phyloP scores from a whole-genome alignment of 2,329 filamentous ascomycete species.

The Emmonsiellopsis sp. region DNA sequence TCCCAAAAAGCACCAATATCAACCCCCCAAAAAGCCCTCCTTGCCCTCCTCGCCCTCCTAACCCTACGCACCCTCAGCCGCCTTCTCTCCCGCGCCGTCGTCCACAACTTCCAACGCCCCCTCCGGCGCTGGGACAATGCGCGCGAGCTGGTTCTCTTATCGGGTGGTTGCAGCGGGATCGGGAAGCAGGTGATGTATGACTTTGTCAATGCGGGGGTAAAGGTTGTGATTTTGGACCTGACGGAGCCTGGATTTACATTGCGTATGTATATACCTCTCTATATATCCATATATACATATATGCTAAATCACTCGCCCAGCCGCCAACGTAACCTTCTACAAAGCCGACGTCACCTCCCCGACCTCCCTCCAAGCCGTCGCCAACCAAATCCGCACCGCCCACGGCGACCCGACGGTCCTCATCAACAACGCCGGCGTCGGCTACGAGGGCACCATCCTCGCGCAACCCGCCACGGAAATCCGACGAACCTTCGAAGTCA shows the following conservation, averaged over 20 bases:
- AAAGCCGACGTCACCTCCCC: slow-evolving; percentile 28
- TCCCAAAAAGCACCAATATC: background rate
- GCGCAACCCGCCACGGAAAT: slow-evolving; percentile 35
- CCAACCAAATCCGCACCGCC: slow-evolving; percentile 27
- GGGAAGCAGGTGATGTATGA: slow-evolving; percentile 28
- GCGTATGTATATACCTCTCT: slow-evolving; percentile 11
- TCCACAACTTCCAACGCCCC: slow-evolving; percentile 22
- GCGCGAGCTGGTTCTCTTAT: slow-evolving; percentile 26
- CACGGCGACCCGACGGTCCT: slow-evolving; percentile 38
- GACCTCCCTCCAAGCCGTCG: slow-evolving; percentile 22
- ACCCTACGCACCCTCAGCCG: slow-evolving; percentile 21
- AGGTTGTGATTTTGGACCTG: slow-evolving; percentile 28
- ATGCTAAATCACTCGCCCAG: slow-evolving; percentile 7
- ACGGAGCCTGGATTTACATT: slow-evolving; percentile 23
- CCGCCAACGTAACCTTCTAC: slow-evolving; percentile 28
- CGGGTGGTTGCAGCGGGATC: slow-evolving; percentile 30
- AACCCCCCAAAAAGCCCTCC: slow-evolving; percentile 3
- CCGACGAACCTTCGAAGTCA: slow-evolving; percentile 43
- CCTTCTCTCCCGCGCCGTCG: slow-evolving; percentile 17
- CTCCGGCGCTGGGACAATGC: slow-evolving; percentile 16
- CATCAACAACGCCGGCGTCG: slow-evolving; percentile 44
- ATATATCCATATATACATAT: background rate
- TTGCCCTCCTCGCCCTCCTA: slow-evolving; percentile 15
- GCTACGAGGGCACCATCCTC: slow-evolving; percentile 38
- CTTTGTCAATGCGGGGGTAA: slow-evolving; percentile 19